Base-by-base conservation (phyloP, 2,329 filamentous ascomycete species). In the Fusarium marasasianum region DNA sequence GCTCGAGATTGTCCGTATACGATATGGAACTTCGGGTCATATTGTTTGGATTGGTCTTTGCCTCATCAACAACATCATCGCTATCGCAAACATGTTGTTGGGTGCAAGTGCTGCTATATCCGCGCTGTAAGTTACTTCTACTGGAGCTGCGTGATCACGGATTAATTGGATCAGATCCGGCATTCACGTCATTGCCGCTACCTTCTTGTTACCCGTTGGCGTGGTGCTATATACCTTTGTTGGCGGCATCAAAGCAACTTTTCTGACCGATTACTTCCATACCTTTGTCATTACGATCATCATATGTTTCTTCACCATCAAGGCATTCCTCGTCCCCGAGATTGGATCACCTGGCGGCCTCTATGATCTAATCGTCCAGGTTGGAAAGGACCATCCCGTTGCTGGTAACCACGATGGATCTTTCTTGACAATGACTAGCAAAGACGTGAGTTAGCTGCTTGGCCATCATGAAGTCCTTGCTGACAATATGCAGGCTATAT, bases 341-440 rank as follows among this genome's bases (percentile, higher is more conserved):
- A 82, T 90, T 35, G 84, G 85, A 0, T 88, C 87, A 0, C 80
- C 86, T 3, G 83, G 81, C 0, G 81, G 84, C 3, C 80, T 90
- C 5, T 90, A 85, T 47, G 86, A 89, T 9, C 81, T 89, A 0
- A 79, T 90, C 20, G 81, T 85, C 11, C 81, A 84, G 8, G 85
- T 86, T 0, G 84, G 83, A 1, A 76, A 80, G 6, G 80, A 80
- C 0, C 81, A 86, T 43, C 87, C 87, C 0, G 85, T 90, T 0
- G 77, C 80, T 1, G 88, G 87, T 0, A 90, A 90, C 43, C 79
- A 87, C 6, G 18, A 51, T 86, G 55, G 88, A 1, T 87, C 86
- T 0, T 89, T 87, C 66, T 63, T 90, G 58, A 90, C 89, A 0
- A 87, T 90, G 86, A 88, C 84, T 0, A 88, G 87, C 6, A 86